Percentiles rank a stretch among this genome's conserved stretches.
Evolutionary conservation across 371 early-diverging fungal genomes (phyloP).

Genomic region (Umbelopsis sp.): DNA sequence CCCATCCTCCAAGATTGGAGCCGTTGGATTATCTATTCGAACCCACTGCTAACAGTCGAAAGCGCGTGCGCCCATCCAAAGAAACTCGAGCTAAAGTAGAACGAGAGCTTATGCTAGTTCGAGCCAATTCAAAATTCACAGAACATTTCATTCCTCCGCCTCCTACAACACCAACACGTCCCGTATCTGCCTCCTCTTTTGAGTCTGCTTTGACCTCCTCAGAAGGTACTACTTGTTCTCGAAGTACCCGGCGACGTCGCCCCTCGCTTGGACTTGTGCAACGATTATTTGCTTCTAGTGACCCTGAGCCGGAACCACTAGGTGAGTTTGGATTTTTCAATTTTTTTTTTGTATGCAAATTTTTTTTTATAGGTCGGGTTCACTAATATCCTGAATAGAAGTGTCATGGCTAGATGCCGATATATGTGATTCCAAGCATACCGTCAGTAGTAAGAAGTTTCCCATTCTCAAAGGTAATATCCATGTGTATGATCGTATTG

Average conservation of each 20-base stretch:
- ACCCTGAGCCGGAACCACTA: not conserved
- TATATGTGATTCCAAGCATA: slow-evolving; percentile 14
- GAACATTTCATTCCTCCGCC: not conserved
- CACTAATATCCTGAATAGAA: not conserved
- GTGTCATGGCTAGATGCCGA: slow-evolving; percentile 14
- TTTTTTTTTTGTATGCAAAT: not conserved
- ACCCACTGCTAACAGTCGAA: not conserved
- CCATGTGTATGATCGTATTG: not conserved
- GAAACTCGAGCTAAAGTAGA: slow-evolving; percentile 7
- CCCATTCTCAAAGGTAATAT: slow-evolving; percentile 9
- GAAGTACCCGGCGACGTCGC: slow-evolving; percentile 4
- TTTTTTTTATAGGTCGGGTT: not conserved
- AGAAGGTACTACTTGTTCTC: not conserved
- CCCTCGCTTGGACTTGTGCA: slow-evolving; percentile 9
- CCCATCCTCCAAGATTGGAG: slow-evolving; percentile 1
- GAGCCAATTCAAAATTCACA: slow-evolving; percentile 12
- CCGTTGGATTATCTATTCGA: slow-evolving; percentile 1
- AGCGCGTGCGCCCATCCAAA: slow-evolving; percentile 15
- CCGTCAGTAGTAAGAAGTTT: not conserved
- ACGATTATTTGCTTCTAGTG: slow-evolving; percentile 6
- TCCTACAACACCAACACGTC: not conserved
- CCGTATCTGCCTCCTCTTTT: slow-evolving; percentile 1
- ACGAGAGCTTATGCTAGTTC: slow-evolving; percentile 16
- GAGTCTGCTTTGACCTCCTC: slow-evolving; percentile 4
- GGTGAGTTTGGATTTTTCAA: not conserved